Conservation (phyloP, 1,139 yeast species). For the Scheffersomyces titani region DNA sequence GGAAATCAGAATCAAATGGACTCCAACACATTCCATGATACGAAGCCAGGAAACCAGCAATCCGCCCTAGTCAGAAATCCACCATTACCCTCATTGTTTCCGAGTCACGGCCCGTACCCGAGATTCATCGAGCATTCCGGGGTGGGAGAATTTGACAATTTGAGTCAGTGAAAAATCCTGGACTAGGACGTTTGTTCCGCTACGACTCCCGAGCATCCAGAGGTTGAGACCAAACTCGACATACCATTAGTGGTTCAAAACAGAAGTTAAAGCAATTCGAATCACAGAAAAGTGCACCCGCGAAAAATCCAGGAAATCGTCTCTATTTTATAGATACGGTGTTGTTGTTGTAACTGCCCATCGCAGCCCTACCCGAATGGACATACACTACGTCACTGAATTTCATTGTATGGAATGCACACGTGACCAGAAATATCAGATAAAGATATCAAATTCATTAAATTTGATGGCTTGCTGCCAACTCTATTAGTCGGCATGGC, state of each 20-base stretch:
- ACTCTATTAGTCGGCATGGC: too few species aligned
- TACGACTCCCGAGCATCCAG: not conserved
- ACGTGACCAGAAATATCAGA: not conserved
- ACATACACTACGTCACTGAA: not conserved
- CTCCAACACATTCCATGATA: not conserved
- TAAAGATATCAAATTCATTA: not conserved
- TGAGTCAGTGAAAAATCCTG: too few species aligned
- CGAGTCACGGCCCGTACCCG: not conserved
- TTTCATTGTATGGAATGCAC: not conserved
- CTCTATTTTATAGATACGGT: not conserved
- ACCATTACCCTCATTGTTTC: not conserved
- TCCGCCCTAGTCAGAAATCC: not conserved
- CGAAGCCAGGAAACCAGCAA: not conserved
- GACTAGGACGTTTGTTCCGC: not conserved
- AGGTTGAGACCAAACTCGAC: not conserved
- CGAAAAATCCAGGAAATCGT: not conserved
- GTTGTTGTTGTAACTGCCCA: not conserved
- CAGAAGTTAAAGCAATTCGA: not conserved
- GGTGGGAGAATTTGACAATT: too few species aligned
- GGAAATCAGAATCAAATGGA: not conserved
- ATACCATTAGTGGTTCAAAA: not conserved
- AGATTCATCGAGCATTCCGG: too few species aligned
- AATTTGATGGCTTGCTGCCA: not conserved
- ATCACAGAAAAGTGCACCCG: not conserved
- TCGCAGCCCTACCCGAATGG: not conserved